Percentiles rank a stretch among this genome's conserved stretches.
Evolutionary conservation across 2,329 filamentous ascomycete species (phyloP).

Genomic region (Diaporthe australafricana): DNA sequence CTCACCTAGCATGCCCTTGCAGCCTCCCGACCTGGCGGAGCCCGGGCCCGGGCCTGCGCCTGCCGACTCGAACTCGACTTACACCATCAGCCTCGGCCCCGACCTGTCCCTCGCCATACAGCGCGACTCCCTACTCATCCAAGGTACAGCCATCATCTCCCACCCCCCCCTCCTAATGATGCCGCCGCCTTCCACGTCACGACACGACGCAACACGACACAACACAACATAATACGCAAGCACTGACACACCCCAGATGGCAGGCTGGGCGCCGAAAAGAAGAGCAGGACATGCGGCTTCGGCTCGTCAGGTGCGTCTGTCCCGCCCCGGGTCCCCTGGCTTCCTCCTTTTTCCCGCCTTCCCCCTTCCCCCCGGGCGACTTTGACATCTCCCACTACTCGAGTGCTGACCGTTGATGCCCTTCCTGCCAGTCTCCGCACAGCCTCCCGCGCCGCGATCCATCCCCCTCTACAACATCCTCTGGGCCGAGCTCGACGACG

Average conservation of each 20-base stretch:
- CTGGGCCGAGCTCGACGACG: constrained; percentile 73
- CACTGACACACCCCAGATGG: constrained; percentile 33
- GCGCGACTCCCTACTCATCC: constrained; percentile 46
- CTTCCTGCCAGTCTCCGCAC: constrained; percentile 20
- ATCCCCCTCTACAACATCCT: constrained; percentile 88
- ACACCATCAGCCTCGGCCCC: constrained; percentile 43
- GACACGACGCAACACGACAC: too few relatives aligned
- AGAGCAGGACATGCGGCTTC: constrained; percentile 39
- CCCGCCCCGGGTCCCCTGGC: background rate
- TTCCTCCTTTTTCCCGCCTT: too few relatives aligned
- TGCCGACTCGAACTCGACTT: background rate
- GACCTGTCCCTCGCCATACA: constrained; percentile 49
- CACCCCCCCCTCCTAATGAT: too few relatives aligned
- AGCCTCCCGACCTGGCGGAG: background rate
- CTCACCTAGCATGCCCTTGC: constrained; percentile 21
- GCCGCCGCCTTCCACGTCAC: background rate
- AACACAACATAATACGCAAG: background rate
- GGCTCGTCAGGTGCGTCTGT: constrained; percentile 34
- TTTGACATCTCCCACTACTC: background rate
- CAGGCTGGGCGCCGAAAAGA: constrained; percentile 27
- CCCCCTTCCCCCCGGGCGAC: background rate
- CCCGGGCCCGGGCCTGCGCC: background rate
- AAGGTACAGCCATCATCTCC: constrained; percentile 49
- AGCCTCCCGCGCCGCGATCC: constrained; percentile 40
- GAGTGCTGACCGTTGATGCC: background rate